Evolutionary conservation across 192 early-diverging fungal genomes (phyloP), one percentile per base, ranked within the genome.

Genomic region (Phycomyces nitens): DNA sequence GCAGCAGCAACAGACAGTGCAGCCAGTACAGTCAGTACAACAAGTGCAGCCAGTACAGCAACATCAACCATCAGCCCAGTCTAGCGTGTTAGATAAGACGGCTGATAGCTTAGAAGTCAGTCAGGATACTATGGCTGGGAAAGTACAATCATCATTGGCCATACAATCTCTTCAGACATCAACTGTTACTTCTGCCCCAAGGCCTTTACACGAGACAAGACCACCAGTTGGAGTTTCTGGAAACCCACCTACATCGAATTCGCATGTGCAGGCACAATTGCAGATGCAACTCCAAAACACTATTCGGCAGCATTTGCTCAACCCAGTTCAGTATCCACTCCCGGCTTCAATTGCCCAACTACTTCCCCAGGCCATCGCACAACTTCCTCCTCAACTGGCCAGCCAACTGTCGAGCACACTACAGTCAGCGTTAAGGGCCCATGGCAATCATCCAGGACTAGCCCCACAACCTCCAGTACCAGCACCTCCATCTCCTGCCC

Each of bases 211-310:
- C 20, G 49, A 34, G 6, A 22, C 20, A 9, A 50, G 49, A 50
- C 49, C 49, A 50, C 49, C 29, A 34, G 3, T 7, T 5, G 29
- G 29, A 34, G 7, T 34, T 34, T 2, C 29, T 34, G 29, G 29
- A 34, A 34, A 34, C 7, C 29, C 60, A 44, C 14, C 38, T n/a
- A 40, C 53, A 29, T 41, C 44, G 4, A 47, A 54, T 47, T 42
- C 56, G 20, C 29, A 64, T 54, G 56, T 62, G 2, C 71, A 73
- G 53, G 60, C 65, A 9, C 71, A 73, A 50, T 26, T 73, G n/a
- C 65, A 73, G 53, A 50, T 68, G 22, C 71, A 73, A 50, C 47
- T 73, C 15, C 71, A 73, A 50, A 73, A 73, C 63, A 73, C 71
- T 26, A 73, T 73, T 42, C 65, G 71, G 2, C 71, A 73, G 23